Percentiles rank a stretch among this genome's conserved stretches.
These are phyloP conservation scores for Chaetomium fimeti DNA, from an alignment of 495 filamentous ascomycete species.

Conservation along the genomic window DNA sequence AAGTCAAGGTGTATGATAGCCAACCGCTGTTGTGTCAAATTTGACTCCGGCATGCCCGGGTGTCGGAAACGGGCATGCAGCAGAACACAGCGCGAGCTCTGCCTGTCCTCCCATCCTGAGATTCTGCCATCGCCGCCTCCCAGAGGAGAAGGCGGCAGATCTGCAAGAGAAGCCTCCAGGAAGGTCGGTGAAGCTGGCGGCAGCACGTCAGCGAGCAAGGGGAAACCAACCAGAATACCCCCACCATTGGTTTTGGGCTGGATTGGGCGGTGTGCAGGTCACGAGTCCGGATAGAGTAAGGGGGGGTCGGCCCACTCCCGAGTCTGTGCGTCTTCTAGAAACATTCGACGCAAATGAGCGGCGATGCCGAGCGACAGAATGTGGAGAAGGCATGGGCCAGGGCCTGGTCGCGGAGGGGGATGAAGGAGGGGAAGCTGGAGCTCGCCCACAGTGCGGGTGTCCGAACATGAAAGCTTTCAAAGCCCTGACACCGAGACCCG, in stretches of 20 bases:
- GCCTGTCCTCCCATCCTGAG: not conserved
- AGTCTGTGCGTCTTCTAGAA: slow-evolving; percentile 42
- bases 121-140: slow-evolving; percentile 16
- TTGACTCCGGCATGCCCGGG: not conserved
- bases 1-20: no score
- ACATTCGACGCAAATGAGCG: slow-evolving; percentile 36
- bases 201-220: slow-evolving; percentile 27
- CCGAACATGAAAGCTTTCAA: slow-evolving; percentile 16
- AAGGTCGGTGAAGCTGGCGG: slow-evolving; percentile 25
- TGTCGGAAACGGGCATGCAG: not conserved
- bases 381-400: slow-evolving; percentile 30
- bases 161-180: slow-evolving; percentile 34
- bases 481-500: no score
- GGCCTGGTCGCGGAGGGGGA: slow-evolving; percentile 26
- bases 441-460: not conserved
- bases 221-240: slow-evolving; percentile 13
- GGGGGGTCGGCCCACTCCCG: slow-evolving; percentile 18
- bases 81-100: not conserved
- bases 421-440: slow-evolving; percentile 20
- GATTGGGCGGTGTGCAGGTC: slow-evolving; percentile 7
- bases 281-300: slow-evolving; percentile 3
- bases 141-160: slow-evolving; percentile 24
- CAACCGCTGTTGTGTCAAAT: not conserved
- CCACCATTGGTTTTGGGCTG: slow-evolving; percentile 1
- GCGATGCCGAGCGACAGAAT: slow-evolving; percentile 26